Evolutionary conservation across 306 rosid species (phyloP).

Genomic region (Vigna angularis): DNA sequence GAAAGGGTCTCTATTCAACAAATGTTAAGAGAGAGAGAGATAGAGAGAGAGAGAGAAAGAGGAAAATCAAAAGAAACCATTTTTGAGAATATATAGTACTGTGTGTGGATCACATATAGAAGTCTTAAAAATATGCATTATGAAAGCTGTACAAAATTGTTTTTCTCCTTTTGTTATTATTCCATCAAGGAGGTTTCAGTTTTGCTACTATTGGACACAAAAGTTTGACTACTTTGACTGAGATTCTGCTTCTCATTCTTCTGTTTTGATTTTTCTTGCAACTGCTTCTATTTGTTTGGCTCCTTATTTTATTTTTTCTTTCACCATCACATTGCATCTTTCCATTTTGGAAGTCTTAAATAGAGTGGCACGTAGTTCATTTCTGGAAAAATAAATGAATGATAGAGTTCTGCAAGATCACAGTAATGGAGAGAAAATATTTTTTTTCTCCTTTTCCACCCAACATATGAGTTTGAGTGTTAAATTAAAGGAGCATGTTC

Average conservation of each 20-base stretch:
- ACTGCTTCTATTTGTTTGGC: slow-evolving; percentile 39
- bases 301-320: slow-evolving; percentile 22
- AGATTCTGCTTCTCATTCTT: slow-evolving; percentile 64
- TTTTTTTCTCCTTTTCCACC: slow-evolving; percentile 46
- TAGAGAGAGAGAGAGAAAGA: slow-evolving; percentile 20
- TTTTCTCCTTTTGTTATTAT: slow-evolving; percentile 8
- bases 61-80: background rate
- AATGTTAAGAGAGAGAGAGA: slow-evolving; percentile 32
- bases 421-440: slow-evolving; percentile 28
- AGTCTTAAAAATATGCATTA: slow-evolving; percentile 2
- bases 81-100: background rate
- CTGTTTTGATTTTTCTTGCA: slow-evolving; percentile 59
- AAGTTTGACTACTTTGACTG: slow-evolving; percentile 65
- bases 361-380: background rate
- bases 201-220: slow-evolving; percentile 51
- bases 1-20: slow-evolving; percentile 38
- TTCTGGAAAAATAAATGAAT: slow-evolving; percentile 40
- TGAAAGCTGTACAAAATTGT: background rate
- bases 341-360: slow-evolving; percentile 25
- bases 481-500: slow-evolving; percentile 14
- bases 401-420: slow-evolving; percentile 31
- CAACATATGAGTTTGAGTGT: slow-evolving; percentile 48
- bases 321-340: slow-evolving; percentile 5
- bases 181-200: slow-evolving; percentile 27
- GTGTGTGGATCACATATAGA: slow-evolving; percentile 9